Evolutionary conservation across 768 basidiomycete species (phyloP), one percentile per base, ranked within the genome.

Genomic region (Mycena indigotica): DNA sequence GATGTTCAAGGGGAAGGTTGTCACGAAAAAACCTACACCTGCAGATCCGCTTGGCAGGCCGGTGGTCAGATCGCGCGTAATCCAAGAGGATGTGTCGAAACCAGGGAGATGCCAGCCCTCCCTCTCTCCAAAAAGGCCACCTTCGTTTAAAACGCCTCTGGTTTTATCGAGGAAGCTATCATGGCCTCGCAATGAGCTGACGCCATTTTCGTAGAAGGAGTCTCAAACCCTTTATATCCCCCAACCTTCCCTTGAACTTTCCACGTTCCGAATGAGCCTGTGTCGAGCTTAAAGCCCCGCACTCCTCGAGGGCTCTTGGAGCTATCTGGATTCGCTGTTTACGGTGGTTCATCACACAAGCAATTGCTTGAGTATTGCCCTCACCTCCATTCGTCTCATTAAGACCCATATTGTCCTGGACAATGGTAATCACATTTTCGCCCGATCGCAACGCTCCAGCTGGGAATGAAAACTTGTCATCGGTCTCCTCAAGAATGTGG

Each of bases 331-430:
- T 26, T 30, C 21, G 8, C 52, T 17, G 21, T 25, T 17, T 26
- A 17, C 12, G 32, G 35, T 5, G 17, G 28, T 12, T 15, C 35
- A 24, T n/a, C n/a, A n/a, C n/a, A n/a, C n/a, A n/a, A n/a, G n/a
- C n/a, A n/a, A n/a, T n/a, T n/a, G n/a, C 19, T 13, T 28, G 50
- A 12, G 5, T 24, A 35, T 53, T n/a, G 23, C 64, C n/a, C 77
- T 65, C 56, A 83, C 84, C 65, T 58, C 75, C 77, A 13, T 71
- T 53, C 19, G 83, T 80, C 68, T 91, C 84, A 53, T 91, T 82
- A 59, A 89, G 69, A 1, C 91, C 91, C 86, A 88, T 90, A 65
- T 90, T 89, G 58, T 93, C 91, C 85, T 89, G 88, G 5, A 91
- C 77, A 35, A 93, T 77, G 1, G 91, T 92, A 54, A 93, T 82